Base-by-base conservation (phyloP, 2,329 filamentous ascomycete genomes). In the Cladosporium sp. region DNA sequence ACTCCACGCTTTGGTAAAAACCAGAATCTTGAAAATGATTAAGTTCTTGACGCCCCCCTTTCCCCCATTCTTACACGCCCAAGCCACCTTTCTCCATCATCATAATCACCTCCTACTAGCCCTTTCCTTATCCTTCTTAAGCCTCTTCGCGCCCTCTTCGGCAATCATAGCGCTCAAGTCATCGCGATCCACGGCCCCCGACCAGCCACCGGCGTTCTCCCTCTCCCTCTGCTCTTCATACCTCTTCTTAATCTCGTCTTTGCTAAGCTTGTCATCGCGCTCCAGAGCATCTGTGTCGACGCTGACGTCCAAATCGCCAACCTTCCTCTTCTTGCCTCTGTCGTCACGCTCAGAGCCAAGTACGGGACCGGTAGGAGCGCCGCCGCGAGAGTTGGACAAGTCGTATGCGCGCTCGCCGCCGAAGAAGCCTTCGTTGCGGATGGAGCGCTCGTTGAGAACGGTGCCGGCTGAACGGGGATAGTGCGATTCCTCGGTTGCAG, bases 141-240 rank as follows among this genome's bases (percentile, higher is more conserved):
- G 80, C 66, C 90, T 81, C 79, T 97, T 97, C 58, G 89, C 80
- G 64, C 85, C 89, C 73, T 97, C 93, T 63, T 89, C 85, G 11
- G 89, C 89, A 73, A 99, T 96, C 88, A 99, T 95, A 63, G 96
- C 88, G 62, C 85, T 92, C 51, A 99, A 71, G 65, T 96, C 92
- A 60, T 97, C 92, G 67, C 95, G 88, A 70, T 86, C 85, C 52
- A 83, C 80, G 81, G 85, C 89, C 61, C 83, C 80, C 17, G 52
- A 55, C 65, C 87, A 86, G 57, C 85, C 79, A 52, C 74, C 77
- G 8, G 68, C 68, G 47, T 69, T 64, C 70, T 81, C 66, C 75
- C 86, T 76, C 63, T 82, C 78, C 62, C 80, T 78, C 66, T 83
- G 75, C 29, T 77, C 83, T 52, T 97, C 91, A 63, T 95, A 99